These are phyloP conservation scores for Rubia yunnanensis DNA, from an alignment of 257 asterid genomes.

Conservation along the genomic window DNA sequence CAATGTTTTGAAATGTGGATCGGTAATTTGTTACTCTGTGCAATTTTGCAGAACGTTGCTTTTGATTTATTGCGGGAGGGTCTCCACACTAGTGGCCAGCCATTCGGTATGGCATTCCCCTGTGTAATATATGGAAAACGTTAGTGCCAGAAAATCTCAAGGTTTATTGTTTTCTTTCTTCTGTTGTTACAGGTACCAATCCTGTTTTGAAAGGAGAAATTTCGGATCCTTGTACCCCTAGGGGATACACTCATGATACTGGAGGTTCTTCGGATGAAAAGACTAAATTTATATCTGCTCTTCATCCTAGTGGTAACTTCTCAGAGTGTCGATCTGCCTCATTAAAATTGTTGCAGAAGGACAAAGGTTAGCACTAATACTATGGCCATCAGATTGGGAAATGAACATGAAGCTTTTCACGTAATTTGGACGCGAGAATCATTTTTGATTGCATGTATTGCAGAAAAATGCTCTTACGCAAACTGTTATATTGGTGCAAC, in stretches of 20 bases:
- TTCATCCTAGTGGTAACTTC: slow-evolving; percentile 84
- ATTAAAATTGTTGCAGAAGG: slow-evolving; percentile 64
- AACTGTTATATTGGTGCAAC: slow-evolving; percentile 68
- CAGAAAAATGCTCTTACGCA: slow-evolving; percentile 66
- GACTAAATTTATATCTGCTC: slow-evolving; percentile 31
- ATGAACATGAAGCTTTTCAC: neutral
- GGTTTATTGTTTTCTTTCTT: slow-evolving; percentile 9
- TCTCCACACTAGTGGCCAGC: slow-evolving; percentile 34
- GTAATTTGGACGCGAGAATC: neutral
- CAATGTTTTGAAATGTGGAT: slow-evolving; percentile 1
- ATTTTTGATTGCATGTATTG: slow-evolving; percentile 14
- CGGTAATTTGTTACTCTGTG: slow-evolving; percentile 9
- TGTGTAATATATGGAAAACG: neutral
- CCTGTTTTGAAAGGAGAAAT: slow-evolving; percentile 37
- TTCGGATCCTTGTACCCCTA: slow-evolving; percentile 86
- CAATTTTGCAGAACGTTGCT: slow-evolving; percentile 76
- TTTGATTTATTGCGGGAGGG: slow-evolving; percentile 66
- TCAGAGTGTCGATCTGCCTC: slow-evolving; percentile 86
- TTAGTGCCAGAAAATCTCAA: neutral
- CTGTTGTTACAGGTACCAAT: slow-evolving; percentile 44
- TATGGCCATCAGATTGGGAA: neutral
- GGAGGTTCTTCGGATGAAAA: slow-evolving; percentile 40
- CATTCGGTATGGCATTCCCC: slow-evolving; percentile 29
- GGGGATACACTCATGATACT: slow-evolving; percentile 50
- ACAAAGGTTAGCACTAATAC: slow-evolving; percentile 48